Percentiles rank a stretch among this genome's conserved stretches.
These are phyloP conservation scores for Backusella circina DNA, from an alignment of 192 early-diverging fungal species.

Conservation along the genomic window DNA sequence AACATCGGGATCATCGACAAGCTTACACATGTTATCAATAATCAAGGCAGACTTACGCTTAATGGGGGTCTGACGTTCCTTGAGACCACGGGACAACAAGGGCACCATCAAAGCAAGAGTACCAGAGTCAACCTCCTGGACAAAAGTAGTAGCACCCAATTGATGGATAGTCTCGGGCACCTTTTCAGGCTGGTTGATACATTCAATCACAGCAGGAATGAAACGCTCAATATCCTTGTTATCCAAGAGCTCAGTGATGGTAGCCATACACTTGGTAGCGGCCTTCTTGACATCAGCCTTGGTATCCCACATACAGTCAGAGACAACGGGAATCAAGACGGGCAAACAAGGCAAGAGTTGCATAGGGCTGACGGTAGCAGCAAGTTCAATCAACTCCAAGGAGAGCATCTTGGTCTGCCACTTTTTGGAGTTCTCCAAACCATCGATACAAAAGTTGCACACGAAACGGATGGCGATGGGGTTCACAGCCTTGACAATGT, in stretches of 20 bases:
- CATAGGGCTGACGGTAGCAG: conserved; percentile 42
- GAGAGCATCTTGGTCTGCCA: conserved; percentile 71
- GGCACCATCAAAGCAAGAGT: conserved; percentile 82
- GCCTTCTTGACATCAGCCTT: conserved; percentile 69
- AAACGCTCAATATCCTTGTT: conserved; percentile 81
- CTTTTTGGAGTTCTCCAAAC: conserved; percentile 71
- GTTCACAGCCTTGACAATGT: conserved; percentile 36
- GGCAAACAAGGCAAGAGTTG: conserved; percentile 46
- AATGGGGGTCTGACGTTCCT: conserved; percentile 66
- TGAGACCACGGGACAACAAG: conserved; percentile 65
- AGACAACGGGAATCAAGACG: conserved; percentile 70
- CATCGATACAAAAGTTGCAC: conserved; percentile 59
- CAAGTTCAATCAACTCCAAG: conserved; percentile 40
- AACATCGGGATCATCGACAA: conserved; percentile 79
- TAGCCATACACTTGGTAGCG: conserved; percentile 62
- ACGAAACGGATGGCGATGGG: conserved; percentile 46
- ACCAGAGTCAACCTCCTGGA: conserved; percentile 70
- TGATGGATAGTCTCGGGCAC: conserved; percentile 76
- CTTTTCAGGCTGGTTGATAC: conserved; percentile 76
- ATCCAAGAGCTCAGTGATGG: conserved; percentile 64
- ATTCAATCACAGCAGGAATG: conserved; percentile 70
- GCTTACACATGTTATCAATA: conserved; percentile 90
- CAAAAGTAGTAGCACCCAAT: conserved; percentile 80
- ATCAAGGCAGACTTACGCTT: conserved; percentile 77
- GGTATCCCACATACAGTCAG: conserved; percentile 80